Evolutionary conservation across 1,139 yeast species (phyloP).

Genomic region (Wickerhamiella infanticola): DNA sequence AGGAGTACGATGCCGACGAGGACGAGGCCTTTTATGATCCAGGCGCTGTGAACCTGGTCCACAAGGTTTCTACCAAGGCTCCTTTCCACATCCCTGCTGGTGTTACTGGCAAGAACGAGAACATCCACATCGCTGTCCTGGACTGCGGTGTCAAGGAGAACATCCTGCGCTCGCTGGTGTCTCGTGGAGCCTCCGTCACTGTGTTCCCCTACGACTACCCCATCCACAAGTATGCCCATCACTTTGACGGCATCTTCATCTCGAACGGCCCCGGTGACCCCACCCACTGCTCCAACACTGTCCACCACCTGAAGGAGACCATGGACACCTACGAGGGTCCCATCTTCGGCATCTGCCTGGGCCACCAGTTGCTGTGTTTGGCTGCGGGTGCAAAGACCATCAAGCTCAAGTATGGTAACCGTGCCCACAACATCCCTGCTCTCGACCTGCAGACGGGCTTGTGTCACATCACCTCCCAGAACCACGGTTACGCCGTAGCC

Average conservation of each 20-base stretch:
- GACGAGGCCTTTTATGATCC: constrained; percentile 90
- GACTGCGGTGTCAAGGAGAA: constrained; percentile 99
- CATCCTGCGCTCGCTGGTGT: constrained; percentile 78
- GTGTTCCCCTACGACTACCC: constrained; percentile 95
- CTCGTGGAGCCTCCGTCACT: constrained; percentile 90
- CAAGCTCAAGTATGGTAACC: constrained; percentile 91
- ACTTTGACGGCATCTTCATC: constrained; percentile 86
- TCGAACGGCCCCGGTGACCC: constrained; percentile 99
- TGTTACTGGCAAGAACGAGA: constrained; percentile 24
- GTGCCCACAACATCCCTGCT: constrained; percentile 97
- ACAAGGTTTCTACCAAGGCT: constrained; percentile 85
- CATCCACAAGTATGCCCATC: constrained; percentile 74
- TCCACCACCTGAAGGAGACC: constrained; percentile 54
- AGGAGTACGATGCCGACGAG: constrained; percentile 79
- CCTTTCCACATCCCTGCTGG: constrained; percentile 79
- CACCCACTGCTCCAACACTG: constrained; percentile 75
- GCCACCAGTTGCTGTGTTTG: constrained; percentile 87
- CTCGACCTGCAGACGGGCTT: constrained; percentile 76
- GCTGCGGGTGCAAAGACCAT: constrained; percentile 89
- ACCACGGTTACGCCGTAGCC: constrained; percentile 97
- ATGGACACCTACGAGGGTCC: constrained; percentile 65
- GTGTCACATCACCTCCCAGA: constrained; percentile 95
- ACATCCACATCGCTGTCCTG: constrained; percentile 74
- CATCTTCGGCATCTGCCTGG: constrained; percentile 91
- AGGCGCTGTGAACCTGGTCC: constrained; percentile 79